These are phyloP conservation scores for Huntiella decipiens DNA, from an alignment of 2,329 filamentous ascomycete genomes.

Conservation along the genomic window DNA sequence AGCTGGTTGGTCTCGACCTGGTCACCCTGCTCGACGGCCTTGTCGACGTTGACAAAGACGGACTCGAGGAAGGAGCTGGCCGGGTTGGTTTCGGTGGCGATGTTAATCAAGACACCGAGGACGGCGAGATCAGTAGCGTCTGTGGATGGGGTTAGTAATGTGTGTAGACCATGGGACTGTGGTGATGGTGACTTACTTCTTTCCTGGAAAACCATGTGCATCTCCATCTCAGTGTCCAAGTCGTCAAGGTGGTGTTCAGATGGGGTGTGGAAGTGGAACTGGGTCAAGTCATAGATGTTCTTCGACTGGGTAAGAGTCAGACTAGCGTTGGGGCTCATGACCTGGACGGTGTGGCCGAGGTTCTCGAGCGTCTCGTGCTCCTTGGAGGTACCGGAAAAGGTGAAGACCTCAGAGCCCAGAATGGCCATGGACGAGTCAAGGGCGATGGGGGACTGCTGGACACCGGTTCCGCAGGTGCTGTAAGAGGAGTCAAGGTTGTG, in stretches of 20 bases:
- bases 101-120: slow-evolving; percentile 21
- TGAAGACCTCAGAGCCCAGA: slow-evolving; percentile 17
- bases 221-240: slow-evolving; percentile 22
- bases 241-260: slow-evolving; percentile 36
- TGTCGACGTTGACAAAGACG: slow-evolving; percentile 21
- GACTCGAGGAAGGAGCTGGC: slow-evolving; percentile 17
- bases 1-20: slow-evolving; percentile 19
- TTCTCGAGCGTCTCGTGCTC: slow-evolving; percentile 27
- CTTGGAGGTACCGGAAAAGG: slow-evolving; percentile 14
- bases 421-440: slow-evolving; percentile 18
- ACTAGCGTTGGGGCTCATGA: slow-evolving; percentile 13
- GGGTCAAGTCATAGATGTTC: slow-evolving; percentile 19
- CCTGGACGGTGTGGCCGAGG: slow-evolving; percentile 32
- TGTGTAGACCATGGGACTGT: background rate
- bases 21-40: slow-evolving; percentile 16
- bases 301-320: slow-evolving; percentile 17
- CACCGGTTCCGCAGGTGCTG: slow-evolving; percentile 27
- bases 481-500: slow-evolving; percentile 25
- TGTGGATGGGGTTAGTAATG: background rate
- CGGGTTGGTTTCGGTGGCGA: slow-evolving; percentile 13
- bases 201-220: slow-evolving; percentile 24
- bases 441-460: slow-evolving; percentile 37
- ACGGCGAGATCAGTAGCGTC: slow-evolving; percentile 16
- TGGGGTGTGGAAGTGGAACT: slow-evolving; percentile 43
- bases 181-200: slow-evolving; percentile 4